A percentile compares a stretch with the other conserved stretches of the same genome.
phyloP scores from a whole-genome alignment of 257 asterid species.

The Lithospermum erythrorhizon region DNA sequence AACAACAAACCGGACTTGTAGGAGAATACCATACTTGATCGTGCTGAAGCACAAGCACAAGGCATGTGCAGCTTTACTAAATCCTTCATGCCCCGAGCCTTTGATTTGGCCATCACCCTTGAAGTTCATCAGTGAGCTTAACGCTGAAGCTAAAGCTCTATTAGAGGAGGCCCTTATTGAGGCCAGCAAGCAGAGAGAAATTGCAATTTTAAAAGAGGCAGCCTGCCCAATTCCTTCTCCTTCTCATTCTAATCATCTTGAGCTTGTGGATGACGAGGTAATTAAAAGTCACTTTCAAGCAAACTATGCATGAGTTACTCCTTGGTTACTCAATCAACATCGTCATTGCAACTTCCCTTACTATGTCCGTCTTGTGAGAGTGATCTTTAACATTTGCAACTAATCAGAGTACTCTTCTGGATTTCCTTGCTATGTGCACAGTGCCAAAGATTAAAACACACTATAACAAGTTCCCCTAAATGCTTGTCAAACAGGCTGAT shows the following conservation, averaged over 20 bases:
- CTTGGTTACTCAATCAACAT: too few relatives aligned
- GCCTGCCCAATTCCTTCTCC: conserved; percentile 20
- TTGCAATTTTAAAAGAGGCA: conserved; percentile 37
- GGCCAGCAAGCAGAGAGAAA: conserved; percentile 63
- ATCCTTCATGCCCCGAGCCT: conserved; percentile 80
- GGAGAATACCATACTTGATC: conserved; percentile 68
- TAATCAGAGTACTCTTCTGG: too few relatives aligned
- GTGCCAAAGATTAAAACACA: too few relatives aligned
- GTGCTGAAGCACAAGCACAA: conserved; percentile 62
- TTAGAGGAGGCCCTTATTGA: conserved; percentile 60
- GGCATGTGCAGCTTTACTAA: conserved; percentile 60
- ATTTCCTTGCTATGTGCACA: too few relatives aligned
- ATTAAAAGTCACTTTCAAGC: conserved; percentile 1
- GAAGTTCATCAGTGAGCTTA: conserved; percentile 67
- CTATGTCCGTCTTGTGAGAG: too few relatives aligned
- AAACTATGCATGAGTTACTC: too few relatives aligned
- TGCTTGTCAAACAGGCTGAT: conserved; percentile 28
- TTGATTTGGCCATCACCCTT: conserved; percentile 76
- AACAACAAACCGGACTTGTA: conserved; percentile 18
- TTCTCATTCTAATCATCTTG: conserved; percentile 15
- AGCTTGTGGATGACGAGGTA: conserved; percentile 49
- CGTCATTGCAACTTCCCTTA: too few relatives aligned
- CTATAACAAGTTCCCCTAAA: too few relatives aligned
- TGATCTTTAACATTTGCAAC: too few relatives aligned
- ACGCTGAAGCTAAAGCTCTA: conserved; percentile 54